phyloP scores from a whole-genome alignment of 805 yeast species.

The Metschnikowia kofuensis region DNA sequence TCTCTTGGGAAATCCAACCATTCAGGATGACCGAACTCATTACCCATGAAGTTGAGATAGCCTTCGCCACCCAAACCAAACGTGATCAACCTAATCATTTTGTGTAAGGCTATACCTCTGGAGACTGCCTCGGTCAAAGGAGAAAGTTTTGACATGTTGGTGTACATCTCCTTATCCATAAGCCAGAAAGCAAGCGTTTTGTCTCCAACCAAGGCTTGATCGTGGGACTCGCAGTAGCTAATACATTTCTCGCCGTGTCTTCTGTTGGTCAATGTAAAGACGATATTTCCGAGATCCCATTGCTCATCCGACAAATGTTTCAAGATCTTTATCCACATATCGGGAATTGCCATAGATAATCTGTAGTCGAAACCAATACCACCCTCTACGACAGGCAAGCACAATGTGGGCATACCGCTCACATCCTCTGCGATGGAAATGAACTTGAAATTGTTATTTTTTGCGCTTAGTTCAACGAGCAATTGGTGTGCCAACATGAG shows the following conservation, averaged over 20 bases:
- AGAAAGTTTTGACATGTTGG: slow-evolving; percentile 80
- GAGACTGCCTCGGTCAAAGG: slow-evolving; percentile 76
- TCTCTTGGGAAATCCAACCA: slow-evolving; percentile 96
- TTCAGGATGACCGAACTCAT: slow-evolving; percentile 98
- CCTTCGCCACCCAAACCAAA: slow-evolving; percentile 97
- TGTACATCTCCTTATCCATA: slow-evolving; percentile 98
- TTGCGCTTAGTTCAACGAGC: slow-evolving; percentile 49
- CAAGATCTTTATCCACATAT: slow-evolving; percentile 95
- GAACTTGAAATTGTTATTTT: slow-evolving; percentile 40
- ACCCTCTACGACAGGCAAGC: slow-evolving; percentile 68
- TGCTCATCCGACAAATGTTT: slow-evolving; percentile 83
- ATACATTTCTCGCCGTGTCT: slow-evolving; percentile 86
- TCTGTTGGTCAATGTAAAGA: slow-evolving; percentile 80
- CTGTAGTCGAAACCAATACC: slow-evolving; percentile 95
- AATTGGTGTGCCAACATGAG: slow-evolving; percentile 88
- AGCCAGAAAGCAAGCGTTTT: slow-evolving; percentile 96
- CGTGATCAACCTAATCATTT: slow-evolving; percentile 83
- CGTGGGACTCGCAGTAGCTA: slow-evolving; percentile 92
- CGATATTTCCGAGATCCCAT: slow-evolving; percentile 85
- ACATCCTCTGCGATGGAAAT: slow-evolving; percentile 94
- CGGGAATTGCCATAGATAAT: slow-evolving; percentile 96
- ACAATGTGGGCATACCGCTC: slow-evolving; percentile 94
- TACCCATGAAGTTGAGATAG: slow-evolving; percentile 93
- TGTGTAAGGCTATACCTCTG: slow-evolving; percentile 88
- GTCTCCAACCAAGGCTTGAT: slow-evolving; percentile 97